A percentile compares a stretch with the other conserved stretches of the same genome.
These are phyloP conservation scores for Platismatia glauca DNA, from an alignment of 495 filamentous ascomycete species.

Conservation along the genomic window DNA sequence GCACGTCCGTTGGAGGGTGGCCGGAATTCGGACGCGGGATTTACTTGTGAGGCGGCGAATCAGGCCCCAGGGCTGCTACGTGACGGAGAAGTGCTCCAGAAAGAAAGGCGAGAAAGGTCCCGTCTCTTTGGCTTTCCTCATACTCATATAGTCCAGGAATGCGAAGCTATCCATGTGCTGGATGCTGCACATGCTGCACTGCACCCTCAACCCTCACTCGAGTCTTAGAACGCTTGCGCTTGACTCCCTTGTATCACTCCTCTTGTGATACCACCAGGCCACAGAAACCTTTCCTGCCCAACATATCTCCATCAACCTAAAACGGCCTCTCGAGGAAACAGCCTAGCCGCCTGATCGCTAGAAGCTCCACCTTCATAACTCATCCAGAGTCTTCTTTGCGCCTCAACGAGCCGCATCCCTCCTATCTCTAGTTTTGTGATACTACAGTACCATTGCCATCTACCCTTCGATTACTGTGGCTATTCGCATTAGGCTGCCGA, in stretches of 20 bases:
- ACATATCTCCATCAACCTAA: neutral
- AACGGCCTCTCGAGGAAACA: neutral
- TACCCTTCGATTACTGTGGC: neutral
- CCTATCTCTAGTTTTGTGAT: neutral
- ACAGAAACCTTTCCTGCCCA: neutral
- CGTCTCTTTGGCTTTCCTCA: neutral
- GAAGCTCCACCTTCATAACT: neutral
- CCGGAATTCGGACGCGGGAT: neutral
- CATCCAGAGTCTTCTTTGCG: neutral
- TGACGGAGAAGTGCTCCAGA: neutral
- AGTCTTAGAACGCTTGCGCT: neutral
- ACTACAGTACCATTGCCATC: neutral
- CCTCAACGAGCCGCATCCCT: neutral
- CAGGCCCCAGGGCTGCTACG: neutral
- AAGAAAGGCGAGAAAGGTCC: neutral
- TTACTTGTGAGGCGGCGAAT: neutral
- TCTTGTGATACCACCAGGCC: neutral
- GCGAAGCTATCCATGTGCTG: neutral
- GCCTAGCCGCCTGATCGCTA: neutral
- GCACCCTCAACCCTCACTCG: no score
- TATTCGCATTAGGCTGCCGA: neutral
- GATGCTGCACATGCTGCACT: no score
- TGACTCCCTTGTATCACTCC: neutral
- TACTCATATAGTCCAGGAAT: neutral
- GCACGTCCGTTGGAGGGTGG: neutral